These are phyloP conservation scores for Neurospora tetraspora DNA, from an alignment of 495 filamentous ascomycete species.

Conservation along the genomic window DNA sequence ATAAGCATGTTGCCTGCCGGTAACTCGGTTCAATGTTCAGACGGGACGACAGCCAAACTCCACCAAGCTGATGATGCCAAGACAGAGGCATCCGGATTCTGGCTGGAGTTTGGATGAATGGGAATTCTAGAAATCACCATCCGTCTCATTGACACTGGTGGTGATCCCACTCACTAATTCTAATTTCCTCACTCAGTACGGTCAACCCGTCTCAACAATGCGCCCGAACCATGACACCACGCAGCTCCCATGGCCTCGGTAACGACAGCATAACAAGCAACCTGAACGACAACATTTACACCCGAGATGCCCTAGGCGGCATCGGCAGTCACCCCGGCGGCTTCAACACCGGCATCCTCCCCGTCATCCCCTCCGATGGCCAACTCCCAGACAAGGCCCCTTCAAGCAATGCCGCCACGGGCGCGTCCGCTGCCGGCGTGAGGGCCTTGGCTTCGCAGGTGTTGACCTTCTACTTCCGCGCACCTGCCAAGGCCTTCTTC, in stretches of 20 bases:
- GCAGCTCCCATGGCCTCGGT: slow-evolving; percentile 11
- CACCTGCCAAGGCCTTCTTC: slow-evolving; percentile 84
- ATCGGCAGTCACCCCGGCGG: background rate
- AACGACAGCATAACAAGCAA: background rate
- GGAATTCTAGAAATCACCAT: background rate
- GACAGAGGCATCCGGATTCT: background rate
- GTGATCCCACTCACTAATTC: background rate
- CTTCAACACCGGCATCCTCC: slow-evolving; percentile 26
- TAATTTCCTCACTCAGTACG: background rate
- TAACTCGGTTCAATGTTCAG: background rate
- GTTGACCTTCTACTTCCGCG: slow-evolving; percentile 81
- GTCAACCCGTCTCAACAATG: slow-evolving; percentile 3
- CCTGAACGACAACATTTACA: background rate
- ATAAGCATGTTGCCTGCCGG: background rate
- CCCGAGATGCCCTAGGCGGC: background rate
- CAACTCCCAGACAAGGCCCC: slow-evolving; percentile 32
- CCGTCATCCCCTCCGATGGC: slow-evolving; percentile 24
- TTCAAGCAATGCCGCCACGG: slow-evolving; percentile 63
- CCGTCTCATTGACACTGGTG: background rate
- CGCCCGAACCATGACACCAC: slow-evolving; percentile 13
- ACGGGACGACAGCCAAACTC: background rate
- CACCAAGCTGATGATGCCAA: background rate
- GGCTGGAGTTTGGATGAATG: background rate
- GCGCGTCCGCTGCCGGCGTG: slow-evolving; percentile 63
- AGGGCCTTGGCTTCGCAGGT: slow-evolving; percentile 70